Evolutionary conservation across 2,329 filamentous ascomycete genomes (phyloP), one percentile per base, ranked within the genome.

Genomic region (Colletotrichum magnum): DNA sequence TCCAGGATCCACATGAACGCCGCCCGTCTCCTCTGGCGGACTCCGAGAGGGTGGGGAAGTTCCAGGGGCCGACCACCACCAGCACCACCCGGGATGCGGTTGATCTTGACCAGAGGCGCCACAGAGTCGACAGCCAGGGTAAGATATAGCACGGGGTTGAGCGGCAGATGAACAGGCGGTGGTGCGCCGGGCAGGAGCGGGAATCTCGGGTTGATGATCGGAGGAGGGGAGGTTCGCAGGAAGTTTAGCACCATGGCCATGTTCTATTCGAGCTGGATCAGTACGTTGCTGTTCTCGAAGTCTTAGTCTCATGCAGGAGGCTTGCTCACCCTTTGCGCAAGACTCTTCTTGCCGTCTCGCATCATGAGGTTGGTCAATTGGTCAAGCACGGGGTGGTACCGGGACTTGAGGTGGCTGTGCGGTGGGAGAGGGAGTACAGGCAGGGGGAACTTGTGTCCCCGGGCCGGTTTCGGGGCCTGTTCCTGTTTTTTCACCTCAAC

Each of bases 291-390:
- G 5, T 43, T 12, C 15, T 15, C 13, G 5, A n/a, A 6, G 45
- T n/a, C 18, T 10, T 36, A 10, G 10, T 6, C 32, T 36, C 32
- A 36, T 10, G 32, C 10, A 9, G 32, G 45, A 24, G 45, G 6
- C n/a, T n/a, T 43, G 78, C 89, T 68, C 86, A 97, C 94, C 84
- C 91, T 90, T 81, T 99, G 94, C n/a, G 96, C 96, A 79, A 89
- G 88, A 77, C 92, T 92, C 79, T 97, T 89, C 85, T 98, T 97
- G 74, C 96, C 96, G 81, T 98, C 89, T 75, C 87, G 86, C 95
- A 98, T 99, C 72, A 99, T 82, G 74, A 97, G 86, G 78, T 94
- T 95, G 18, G 94, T 97, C 75, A 98, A 87, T 83, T 98, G 96
- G 73, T 92, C 86, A 56, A 98, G 85, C 7, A 98, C 87, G 2